These are phyloP conservation scores for Talaromyces sp. DNA, from an alignment of 2,329 filamentous ascomycete genomes.

Conservation along the genomic window DNA sequence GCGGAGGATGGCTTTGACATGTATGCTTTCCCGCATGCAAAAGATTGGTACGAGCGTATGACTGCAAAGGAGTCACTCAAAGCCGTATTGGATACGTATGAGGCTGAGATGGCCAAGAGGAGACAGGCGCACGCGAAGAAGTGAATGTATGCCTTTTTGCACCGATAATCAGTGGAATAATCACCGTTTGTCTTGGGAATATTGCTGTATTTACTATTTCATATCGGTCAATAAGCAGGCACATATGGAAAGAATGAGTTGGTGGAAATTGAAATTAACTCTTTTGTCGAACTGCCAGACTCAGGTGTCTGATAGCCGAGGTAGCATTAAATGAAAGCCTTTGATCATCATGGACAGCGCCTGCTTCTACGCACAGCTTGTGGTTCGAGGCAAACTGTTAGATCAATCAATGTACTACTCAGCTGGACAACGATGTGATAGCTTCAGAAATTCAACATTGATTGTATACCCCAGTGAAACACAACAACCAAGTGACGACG, in stretches of 20 bases:
- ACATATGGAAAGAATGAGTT: background rate
- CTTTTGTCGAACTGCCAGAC: background rate
- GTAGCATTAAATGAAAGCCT: background rate
- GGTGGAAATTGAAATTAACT: background rate
- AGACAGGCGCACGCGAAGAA: background rate
- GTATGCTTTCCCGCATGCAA: slow-evolving; percentile 4
- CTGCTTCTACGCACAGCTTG: background rate
- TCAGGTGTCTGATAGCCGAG: background rate
- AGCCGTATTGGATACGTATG: background rate
- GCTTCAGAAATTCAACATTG: too few species aligned
- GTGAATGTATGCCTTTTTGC: background rate
- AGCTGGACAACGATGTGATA: background rate
- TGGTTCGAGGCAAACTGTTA: background rate
- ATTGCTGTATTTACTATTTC: background rate
- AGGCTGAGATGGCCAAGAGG: background rate
- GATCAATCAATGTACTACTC: background rate
- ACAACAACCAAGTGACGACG: background rate
- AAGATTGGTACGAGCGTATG: slow-evolving; percentile 10
- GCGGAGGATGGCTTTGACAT: background rate
- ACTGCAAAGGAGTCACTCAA: slow-evolving; percentile 3
- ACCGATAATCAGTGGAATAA: background rate
- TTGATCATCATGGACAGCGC: too few species aligned
- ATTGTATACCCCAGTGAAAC: background rate
- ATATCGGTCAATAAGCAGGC: background rate
- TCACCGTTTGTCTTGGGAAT: background rate